phyloP scores from a whole-genome alignment of 2,329 filamentous ascomycete species.

The Knoxdaviesia capensis region DNA sequence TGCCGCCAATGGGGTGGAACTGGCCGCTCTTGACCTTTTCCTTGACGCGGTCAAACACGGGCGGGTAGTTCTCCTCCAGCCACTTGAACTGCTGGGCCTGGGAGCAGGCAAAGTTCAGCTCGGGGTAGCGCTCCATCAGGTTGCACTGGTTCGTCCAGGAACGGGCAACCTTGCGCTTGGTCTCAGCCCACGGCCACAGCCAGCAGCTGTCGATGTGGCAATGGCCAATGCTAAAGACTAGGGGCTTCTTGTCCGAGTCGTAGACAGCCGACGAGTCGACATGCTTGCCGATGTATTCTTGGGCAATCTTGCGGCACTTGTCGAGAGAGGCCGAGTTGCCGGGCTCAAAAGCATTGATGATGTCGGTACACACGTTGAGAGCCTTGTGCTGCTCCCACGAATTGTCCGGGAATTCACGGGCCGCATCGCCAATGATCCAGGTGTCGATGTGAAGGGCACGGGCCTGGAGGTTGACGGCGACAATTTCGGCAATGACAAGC shows the following conservation, averaged over 20 bases:
- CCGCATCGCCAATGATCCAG: slow-evolving; percentile 88
- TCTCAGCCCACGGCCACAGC: slow-evolving; percentile 97
- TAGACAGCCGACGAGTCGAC: slow-evolving; percentile 77
- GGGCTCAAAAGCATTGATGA: slow-evolving; percentile 78
- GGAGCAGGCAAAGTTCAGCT: slow-evolving; percentile 80
- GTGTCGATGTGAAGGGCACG: slow-evolving; percentile 75
- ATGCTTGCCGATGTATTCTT: slow-evolving; percentile 60
- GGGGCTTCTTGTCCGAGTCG: slow-evolving; percentile 47
- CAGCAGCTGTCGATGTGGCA: slow-evolving; percentile 98
- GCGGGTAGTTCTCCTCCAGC: slow-evolving; percentile 78
- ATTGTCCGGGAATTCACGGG: slow-evolving; percentile 72
- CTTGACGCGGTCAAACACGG: slow-evolving; percentile 78
- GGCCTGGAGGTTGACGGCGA: slow-evolving; percentile 72
- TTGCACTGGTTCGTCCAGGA: slow-evolving; percentile 97
- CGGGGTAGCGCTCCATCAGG: slow-evolving; percentile 83
- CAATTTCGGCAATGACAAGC: slow-evolving; percentile 62
- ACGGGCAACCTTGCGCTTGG: slow-evolving; percentile 84
- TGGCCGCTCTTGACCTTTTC: slow-evolving; percentile 72
- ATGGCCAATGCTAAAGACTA: slow-evolving; percentile 81
- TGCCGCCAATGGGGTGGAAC: slow-evolving; percentile 90
- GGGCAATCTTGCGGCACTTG: slow-evolving; percentile 63
- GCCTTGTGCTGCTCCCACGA: slow-evolving; percentile 82
- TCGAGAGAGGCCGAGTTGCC: slow-evolving; percentile 60
- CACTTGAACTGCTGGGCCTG: slow-evolving; percentile 98
- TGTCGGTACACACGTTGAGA: slow-evolving; percentile 61